Percentiles rank a stretch among this genome's conserved stretches.
Evolutionary conservation across 2,329 filamentous ascomycete species (phyloP).

Genomic region (Graphiopsis chlorocephala): DNA sequence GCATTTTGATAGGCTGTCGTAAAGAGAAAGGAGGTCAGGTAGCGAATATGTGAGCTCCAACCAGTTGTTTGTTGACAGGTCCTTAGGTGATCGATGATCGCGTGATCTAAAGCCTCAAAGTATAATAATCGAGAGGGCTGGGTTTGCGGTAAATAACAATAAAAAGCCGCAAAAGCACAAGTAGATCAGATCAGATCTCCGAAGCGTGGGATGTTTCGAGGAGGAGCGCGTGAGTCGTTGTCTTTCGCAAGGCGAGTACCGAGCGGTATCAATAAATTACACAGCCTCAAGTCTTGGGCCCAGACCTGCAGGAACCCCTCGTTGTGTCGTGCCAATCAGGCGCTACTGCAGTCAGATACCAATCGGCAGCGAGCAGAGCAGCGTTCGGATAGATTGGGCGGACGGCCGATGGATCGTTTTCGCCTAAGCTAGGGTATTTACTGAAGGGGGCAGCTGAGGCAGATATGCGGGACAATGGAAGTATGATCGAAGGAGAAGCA

Average conservation of each 20-base stretch:
- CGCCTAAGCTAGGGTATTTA: slow-evolving; percentile 8
- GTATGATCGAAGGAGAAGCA: neutral
- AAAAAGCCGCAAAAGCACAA: slow-evolving; percentile 6
- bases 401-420: slow-evolving; percentile 13
- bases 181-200: neutral
- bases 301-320: slow-evolving; percentile 16
- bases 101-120: slow-evolving; percentile 3
- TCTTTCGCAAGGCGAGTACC: neutral
- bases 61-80: neutral
- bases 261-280: slow-evolving; percentile 12
- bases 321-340: neutral
- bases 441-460: neutral
- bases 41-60: neutral
- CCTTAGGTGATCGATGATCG: neutral
- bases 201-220: neutral
- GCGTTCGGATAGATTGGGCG: slow-evolving; percentile 3
- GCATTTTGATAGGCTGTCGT: slow-evolving; percentile 20
- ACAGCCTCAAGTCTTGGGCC: slow-evolving; percentile 15
- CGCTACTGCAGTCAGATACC: slow-evolving; percentile 13
- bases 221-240: neutral
- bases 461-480: neutral
- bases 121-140: neutral
- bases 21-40: neutral
- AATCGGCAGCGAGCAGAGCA: slow-evolving; percentile 11
- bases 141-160: neutral